Evolutionary conservation across 805 yeast genomes (phyloP), one percentile per base, ranked within the genome.

Genomic region (Saccharomyces paradoxus): DNA sequence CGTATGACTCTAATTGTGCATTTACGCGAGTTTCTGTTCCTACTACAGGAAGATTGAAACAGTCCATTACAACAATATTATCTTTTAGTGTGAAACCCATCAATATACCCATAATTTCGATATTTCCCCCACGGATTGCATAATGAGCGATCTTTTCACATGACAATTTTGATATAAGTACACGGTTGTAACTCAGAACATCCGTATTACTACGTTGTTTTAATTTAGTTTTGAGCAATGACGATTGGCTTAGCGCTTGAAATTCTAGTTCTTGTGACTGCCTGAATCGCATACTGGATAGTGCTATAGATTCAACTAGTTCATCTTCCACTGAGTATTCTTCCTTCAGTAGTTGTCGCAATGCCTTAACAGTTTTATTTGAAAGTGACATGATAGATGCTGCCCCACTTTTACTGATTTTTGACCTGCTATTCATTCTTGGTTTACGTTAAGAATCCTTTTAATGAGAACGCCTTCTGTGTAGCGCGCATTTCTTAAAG

Each of bases 11-110:
- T 17, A 84, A 83, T 64, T 87, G 90, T 0, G 98, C 97, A 69
- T 94, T 94, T 32, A 92, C 99, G 50, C 98, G 70, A 0, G 97
- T 89, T 67, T 94, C 98, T 0, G 98, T 91, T 0, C 98, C 98
- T 67, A 88, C 92, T 1, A 92, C 97, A 0, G 98, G 98, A 41
- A 94, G 71, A 13, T 90, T 84, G 68, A 86, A 92, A 9, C 84
- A 84, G 68, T 92, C 97, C 76, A 83, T 77, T 1, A 94, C 86
- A 2, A 86, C 77, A 55, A 90, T 78, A 6, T 75, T 74, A 21
- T 75, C 71, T 5, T 74, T 75, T 13, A 80, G 72, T 9, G 87
- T 79, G 60, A 82, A 82, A 1, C 99, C 98, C 0, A 91, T 81
- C 68, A 92, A 76, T 87, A 91, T 87, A 4, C 98, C 99, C 98